Percentiles rank a stretch among this genome's conserved stretches.
These are phyloP conservation scores for Eruca vesicaria DNA, from an alignment of 441 rosid species.

Conservation along the genomic window DNA sequence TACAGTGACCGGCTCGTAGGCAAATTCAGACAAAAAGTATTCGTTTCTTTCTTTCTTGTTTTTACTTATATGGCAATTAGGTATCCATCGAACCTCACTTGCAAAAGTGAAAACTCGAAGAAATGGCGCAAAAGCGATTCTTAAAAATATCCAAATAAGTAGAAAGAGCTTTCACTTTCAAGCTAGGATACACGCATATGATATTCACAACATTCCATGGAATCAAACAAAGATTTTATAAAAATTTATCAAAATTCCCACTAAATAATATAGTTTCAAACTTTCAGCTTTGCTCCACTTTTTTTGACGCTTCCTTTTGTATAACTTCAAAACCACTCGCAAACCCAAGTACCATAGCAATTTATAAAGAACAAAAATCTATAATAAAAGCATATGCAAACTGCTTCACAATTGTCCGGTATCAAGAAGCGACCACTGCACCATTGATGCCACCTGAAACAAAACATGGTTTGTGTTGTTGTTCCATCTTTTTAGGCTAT, in stretches of 20 bases:
- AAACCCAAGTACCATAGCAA: not conserved
- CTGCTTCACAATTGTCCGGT: not conserved
- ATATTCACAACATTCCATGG: conserved; percentile 25
- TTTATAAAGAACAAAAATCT: conserved; percentile 5
- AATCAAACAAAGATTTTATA: not conserved
- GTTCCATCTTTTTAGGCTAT: not conserved
- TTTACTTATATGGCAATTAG: not conserved
- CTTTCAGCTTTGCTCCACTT: conserved; percentile 12
- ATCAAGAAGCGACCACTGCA: conserved; percentile 21
- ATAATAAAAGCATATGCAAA: not conserved
- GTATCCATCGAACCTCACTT: not conserved
- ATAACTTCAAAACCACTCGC: conserved; percentile 20
- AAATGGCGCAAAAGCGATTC: not conserved
- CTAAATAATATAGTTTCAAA: conserved; percentile 10
- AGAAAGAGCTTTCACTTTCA: conserved; percentile 12
- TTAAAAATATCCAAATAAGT: conserved; percentile 1
- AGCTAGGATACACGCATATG: not conserved
- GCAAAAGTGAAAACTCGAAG: not conserved
- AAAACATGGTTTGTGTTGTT: conserved; percentile 2
- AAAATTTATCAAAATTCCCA: not conserved
- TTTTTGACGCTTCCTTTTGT: conserved; percentile 15
- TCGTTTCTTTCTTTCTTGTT: not conserved
- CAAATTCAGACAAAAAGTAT: not conserved
- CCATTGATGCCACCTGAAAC: conserved; percentile 33
- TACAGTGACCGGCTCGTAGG: not conserved